These are phyloP conservation scores for Kalmanozyma brasiliensis DNA, from an alignment of 1,284 basidiomycete genomes.

Conservation along the genomic window DNA sequence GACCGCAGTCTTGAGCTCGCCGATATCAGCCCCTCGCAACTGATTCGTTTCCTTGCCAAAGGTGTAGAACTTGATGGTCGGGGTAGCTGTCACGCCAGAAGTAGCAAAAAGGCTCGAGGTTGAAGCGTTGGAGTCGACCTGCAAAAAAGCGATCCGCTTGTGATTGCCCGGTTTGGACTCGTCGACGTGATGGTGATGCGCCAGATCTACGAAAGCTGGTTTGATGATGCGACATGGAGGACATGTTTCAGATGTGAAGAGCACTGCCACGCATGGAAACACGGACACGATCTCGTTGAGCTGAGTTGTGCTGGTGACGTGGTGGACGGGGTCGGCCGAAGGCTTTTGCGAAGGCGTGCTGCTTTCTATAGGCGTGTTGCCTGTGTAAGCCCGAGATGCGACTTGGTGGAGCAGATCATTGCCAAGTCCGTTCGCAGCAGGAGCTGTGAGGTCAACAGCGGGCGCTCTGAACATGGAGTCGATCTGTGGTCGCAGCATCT, in stretches of 20 bases:
- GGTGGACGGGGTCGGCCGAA: slow-evolving; percentile 72
- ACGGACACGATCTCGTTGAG: slow-evolving; percentile 50
- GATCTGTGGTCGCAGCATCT: slow-evolving; percentile 84
- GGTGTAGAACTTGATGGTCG: slow-evolving; percentile 80
- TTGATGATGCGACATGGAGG: slow-evolving; percentile 76
- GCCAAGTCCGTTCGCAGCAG: slow-evolving; percentile 4
- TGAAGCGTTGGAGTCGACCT: slow-evolving; percentile 62
- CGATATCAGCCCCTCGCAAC: slow-evolving; percentile 78
- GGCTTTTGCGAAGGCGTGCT: slow-evolving; percentile 71
- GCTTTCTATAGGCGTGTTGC: slow-evolving; percentile 65
- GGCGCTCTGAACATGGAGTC: slow-evolving; percentile 70
- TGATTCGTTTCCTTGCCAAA: slow-evolving; percentile 69
- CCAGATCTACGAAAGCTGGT: slow-evolving; percentile 75
- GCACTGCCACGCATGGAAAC: slow-evolving; percentile 74
- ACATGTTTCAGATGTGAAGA: slow-evolving; percentile 75
- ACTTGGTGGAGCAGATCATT: slow-evolving; percentile 67
- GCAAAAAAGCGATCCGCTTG: slow-evolving; percentile 57
- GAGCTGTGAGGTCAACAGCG: slow-evolving; percentile 6
- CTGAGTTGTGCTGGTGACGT: slow-evolving; percentile 22
- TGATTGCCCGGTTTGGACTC: slow-evolving; percentile 19
- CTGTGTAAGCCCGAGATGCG: slow-evolving; percentile 71
- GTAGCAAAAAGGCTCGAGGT: slow-evolving; percentile 29
- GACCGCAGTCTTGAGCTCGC: slow-evolving; percentile 77
- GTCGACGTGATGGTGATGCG: slow-evolving; percentile 70
- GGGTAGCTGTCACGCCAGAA: slow-evolving; percentile 78